Percentiles rank a stretch among this genome's conserved stretches.
These are phyloP conservation scores for Syzygium aromaticum DNA, from an alignment of 345 rosid species.

Conservation along the genomic window DNA sequence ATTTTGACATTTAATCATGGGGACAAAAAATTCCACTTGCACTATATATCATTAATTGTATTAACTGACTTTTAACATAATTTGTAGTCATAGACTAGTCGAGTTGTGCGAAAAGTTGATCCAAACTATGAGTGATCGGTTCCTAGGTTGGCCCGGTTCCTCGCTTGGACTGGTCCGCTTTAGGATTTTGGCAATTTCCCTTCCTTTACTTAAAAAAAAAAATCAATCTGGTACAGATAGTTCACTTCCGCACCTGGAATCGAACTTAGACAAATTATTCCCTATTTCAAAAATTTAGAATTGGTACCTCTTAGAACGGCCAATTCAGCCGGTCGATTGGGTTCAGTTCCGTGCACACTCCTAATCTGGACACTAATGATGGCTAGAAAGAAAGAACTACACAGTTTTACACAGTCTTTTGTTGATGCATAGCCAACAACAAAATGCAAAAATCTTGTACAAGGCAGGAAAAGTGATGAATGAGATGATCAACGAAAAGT, in stretches of 20 bases:
- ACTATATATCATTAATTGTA: background rate
- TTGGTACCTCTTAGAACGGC: no score
- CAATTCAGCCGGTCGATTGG: no score
- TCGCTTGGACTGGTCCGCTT: no score
- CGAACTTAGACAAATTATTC: no score
- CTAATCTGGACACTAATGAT: background rate
- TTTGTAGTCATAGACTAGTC: accelerated
- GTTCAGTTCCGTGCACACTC: no score
- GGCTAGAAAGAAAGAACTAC: background rate
- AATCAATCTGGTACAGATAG: no score
- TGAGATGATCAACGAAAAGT: background rate
- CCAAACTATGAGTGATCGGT: background rate
- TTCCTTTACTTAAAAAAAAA: no score
- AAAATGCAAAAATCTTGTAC: background rate
- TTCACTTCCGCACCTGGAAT: no score
- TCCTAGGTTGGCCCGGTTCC: no score
- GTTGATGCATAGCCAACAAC: accelerated
- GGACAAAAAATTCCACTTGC: background rate
- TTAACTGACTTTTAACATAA: background rate
- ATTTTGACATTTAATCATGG: accelerated
- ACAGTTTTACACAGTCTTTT: background rate
- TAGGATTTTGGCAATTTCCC: no score
- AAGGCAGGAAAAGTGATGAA: accelerated
- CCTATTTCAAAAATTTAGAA: no score
- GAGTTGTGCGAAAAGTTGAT: background rate